A percentile compares a stretch with the other conserved stretches of the same genome.
phyloP scores from a whole-genome alignment of 352 stramenopile species.

The Pythium phragmitis region DNA sequence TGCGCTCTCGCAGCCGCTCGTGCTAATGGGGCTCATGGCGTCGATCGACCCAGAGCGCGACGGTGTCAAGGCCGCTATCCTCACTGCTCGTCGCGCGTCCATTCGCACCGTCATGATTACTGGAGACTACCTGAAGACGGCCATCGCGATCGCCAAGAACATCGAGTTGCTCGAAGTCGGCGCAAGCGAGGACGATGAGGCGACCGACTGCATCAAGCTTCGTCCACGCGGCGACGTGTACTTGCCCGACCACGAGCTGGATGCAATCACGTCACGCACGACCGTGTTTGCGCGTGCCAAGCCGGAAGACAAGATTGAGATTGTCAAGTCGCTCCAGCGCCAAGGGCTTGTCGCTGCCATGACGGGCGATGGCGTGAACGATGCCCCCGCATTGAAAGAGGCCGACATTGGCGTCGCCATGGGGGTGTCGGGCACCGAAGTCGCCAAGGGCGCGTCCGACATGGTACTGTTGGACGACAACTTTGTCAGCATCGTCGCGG shows the following conservation, averaged over 20 bases:
- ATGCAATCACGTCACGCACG: constrained; percentile 78
- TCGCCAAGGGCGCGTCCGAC: constrained; percentile 97
- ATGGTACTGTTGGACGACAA: constrained; percentile 99
- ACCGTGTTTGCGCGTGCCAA: constrained; percentile 94
- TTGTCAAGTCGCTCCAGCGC: constrained; percentile 94
- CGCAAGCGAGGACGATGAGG: constrained; percentile 54
- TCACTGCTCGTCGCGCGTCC: constrained; percentile 37
- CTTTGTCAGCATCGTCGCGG: constrained; percentile 97
- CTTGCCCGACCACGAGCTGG: constrained; percentile 72
- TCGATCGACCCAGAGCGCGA: constrained; percentile 85
- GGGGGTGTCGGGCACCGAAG: constrained; percentile 96
- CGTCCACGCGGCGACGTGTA: constrained; percentile 54
- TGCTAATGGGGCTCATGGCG: constrained; percentile 92
- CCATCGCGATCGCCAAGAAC: constrained; percentile 91
- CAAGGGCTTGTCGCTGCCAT: constrained; percentile 88
- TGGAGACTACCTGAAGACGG: constrained; percentile 94
- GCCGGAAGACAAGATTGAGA: constrained; percentile 95
- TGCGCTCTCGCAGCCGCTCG: constrained; percentile 64
- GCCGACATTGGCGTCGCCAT: constrained; percentile 97
- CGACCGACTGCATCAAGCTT: constrained; percentile 72
- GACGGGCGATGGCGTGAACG: constrained; percentile 91
- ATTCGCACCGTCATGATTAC: constrained; percentile 93
- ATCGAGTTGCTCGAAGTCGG: constrained; percentile 89
- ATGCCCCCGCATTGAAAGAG: constrained; percentile 92
- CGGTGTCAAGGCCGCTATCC: constrained; percentile 60